Percentiles rank a stretch among this genome's conserved stretches.
These are phyloP conservation scores for Nepenthes mirabilis DNA, from an alignment of 148 eudicot genomes.

Conservation along the genomic window DNA sequence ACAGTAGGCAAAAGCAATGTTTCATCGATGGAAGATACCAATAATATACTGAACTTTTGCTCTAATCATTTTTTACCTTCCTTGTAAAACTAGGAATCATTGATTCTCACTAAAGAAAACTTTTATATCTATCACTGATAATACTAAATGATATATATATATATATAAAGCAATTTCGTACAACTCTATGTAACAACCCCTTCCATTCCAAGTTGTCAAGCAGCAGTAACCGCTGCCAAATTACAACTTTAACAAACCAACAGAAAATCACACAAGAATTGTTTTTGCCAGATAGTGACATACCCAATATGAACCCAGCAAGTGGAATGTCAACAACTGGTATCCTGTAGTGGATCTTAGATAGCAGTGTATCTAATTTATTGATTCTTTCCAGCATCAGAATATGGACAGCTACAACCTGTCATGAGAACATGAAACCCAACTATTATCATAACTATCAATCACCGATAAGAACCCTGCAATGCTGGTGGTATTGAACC, in stretches of 20 bases:
- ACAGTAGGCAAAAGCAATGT: too few relatives aligned
- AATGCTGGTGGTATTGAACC: not conserved
- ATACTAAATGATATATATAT: too few relatives aligned
- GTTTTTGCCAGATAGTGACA: not conserved
- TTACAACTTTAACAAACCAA: not conserved
- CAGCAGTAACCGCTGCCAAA: not conserved
- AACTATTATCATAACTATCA: not conserved
- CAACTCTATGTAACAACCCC: not conserved
- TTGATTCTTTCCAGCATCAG: conserved; percentile 39
- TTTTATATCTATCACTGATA: too few relatives aligned
- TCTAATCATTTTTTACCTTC: too few relatives aligned
- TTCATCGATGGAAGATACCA: too few relatives aligned
- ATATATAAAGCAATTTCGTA: too few relatives aligned
- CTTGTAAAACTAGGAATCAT: too few relatives aligned
- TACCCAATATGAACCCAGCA: conserved; percentile 82
- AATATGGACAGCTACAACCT: conserved; percentile 63
- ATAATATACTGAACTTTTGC: too few relatives aligned
- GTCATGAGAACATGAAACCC: conserved; percentile 10
- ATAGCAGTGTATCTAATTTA: conserved; percentile 15
- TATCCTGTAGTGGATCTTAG: conserved; percentile 12
- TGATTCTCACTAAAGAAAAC: too few relatives aligned
- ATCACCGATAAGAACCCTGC: not conserved
- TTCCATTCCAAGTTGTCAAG: not conserved
- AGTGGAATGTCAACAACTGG: conserved; percentile 37
- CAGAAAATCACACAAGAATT: not conserved